A percentile compares a stretch with the other conserved stretches of the same genome.
These are phyloP conservation scores for Phytopythium sindhum DNA, from an alignment of 352 stramenopile species.

Conservation along the genomic window DNA sequence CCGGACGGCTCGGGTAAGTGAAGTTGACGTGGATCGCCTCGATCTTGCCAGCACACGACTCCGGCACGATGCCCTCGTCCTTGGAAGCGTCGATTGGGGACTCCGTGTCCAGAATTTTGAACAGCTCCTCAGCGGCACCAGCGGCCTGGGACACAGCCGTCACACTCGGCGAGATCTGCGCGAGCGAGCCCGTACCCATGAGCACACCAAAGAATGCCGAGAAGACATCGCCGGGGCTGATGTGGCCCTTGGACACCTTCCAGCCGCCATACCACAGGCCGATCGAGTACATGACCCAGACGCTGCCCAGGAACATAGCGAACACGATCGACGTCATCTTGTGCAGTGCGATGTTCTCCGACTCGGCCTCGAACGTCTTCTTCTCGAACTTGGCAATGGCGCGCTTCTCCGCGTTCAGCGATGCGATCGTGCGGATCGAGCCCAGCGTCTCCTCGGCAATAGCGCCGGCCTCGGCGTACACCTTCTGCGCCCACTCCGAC, in stretches of 20 bases:
- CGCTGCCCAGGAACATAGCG: conserved; percentile 32
- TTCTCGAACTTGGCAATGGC: conserved; percentile 37
- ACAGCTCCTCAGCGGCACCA: conserved; percentile 36
- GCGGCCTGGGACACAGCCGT: conserved; percentile 33
- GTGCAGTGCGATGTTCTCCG: conserved; percentile 24
- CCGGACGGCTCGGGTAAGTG: conserved; percentile 57
- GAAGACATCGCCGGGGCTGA: conserved; percentile 34
- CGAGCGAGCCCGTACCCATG: conserved; percentile 38
- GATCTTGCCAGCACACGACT: conserved; percentile 29
- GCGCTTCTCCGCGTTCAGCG: conserved; percentile 35
- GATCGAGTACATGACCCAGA: conserved; percentile 42
- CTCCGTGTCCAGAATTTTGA: conserved; percentile 43
- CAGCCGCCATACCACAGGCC: conserved; percentile 57
- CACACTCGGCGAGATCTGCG: conserved; percentile 41
- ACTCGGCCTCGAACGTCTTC: conserved; percentile 23
- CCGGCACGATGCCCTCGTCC: conserved; percentile 20
- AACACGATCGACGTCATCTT: conserved; percentile 19
- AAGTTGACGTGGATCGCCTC: conserved; percentile 55
- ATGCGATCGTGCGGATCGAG: conserved; percentile 58
- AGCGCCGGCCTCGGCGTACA: conserved; percentile 46
- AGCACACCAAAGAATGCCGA: conserved; percentile 39
- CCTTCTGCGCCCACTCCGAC: conserved; percentile 25
- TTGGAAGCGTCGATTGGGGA: conserved; percentile 44
- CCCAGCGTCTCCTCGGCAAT: conserved; percentile 57
- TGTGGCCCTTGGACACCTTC: conserved; percentile 29